Evolutionary conservation across 805 yeast species (phyloP).

Genomic region (Debaryomyces prosopidis): DNA sequence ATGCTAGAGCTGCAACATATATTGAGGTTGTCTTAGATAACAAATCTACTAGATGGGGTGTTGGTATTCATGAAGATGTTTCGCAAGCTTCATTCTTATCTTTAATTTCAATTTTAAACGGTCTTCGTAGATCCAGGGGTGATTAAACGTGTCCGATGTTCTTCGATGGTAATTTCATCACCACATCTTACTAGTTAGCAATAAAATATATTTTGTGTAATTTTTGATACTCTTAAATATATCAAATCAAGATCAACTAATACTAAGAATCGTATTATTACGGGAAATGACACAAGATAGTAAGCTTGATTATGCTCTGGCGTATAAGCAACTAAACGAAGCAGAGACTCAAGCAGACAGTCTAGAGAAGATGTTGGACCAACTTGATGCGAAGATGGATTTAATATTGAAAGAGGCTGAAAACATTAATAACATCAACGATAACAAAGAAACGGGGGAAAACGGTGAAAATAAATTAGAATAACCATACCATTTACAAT

Average conservation of each 20-base stretch:
- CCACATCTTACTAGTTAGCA: too few species aligned
- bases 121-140: constrained; percentile 21
- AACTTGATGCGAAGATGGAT: constrained; percentile 65
- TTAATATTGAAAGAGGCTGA: constrained; percentile 51
- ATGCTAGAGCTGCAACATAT: constrained; percentile 76
- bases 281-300: constrained; percentile 28
- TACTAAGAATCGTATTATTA: background rate
- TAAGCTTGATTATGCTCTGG: constrained; percentile 47
- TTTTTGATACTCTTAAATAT: background rate
- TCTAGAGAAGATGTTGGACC: constrained; percentile 65
- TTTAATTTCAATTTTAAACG: constrained; percentile 63
- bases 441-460: background rate
- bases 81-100: constrained; percentile 81
- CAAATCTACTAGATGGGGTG: constrained; percentile 68
- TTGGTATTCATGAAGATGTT: constrained; percentile 88
- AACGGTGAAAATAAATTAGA: constrained; percentile 1
- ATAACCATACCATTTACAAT: too few species aligned
- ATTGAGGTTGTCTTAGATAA: constrained; percentile 40
- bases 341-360: constrained; percentile 66
- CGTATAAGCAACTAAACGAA: constrained; percentile 60
- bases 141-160: background rate
- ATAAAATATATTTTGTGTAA: background rate
- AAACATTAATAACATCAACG: constrained; percentile 13
- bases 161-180: too few species aligned
- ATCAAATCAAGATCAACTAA: background rate